Evolutionary conservation across 2,329 filamentous ascomycete genomes (phyloP).

Genomic region (Venturia asperata): DNA sequence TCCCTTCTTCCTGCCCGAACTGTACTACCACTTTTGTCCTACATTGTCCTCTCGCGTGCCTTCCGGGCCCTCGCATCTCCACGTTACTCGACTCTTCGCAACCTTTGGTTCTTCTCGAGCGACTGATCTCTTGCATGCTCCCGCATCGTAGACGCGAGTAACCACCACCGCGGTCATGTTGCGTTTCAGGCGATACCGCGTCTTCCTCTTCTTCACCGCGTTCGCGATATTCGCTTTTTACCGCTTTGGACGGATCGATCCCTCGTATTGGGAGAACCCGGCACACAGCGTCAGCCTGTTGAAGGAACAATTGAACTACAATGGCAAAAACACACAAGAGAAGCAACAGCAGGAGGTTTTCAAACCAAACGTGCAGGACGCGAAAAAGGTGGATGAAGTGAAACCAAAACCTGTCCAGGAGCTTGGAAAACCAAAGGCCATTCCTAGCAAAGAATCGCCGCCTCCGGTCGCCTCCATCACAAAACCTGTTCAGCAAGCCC

Average conservation of each 20-base stretch:
- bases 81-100: neutral
- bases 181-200: constrained; percentile 54
- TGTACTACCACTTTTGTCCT: neutral
- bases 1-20: neutral
- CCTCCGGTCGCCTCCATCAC: constrained; percentile 13
- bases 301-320: constrained; percentile 14
- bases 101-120: neutral
- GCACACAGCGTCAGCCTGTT: constrained; percentile 1
- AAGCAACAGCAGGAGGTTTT: constrained; percentile 10
- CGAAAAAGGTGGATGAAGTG: constrained; percentile 7
- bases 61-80: neutral
- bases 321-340: constrained; percentile 15
- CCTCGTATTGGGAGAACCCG: constrained; percentile 12
- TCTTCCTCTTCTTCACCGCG: constrained; percentile 51
- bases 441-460: constrained; percentile 12
- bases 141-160: neutral
- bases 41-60: neutral
- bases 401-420: neutral
- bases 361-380: constrained; percentile 6
- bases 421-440: neutral
- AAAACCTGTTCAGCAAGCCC: constrained; percentile 18
- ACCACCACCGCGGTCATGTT: constrained; percentile 38
- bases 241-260: constrained; percentile 36
- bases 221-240: constrained; percentile 49
- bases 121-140: neutral